Percentiles rank a stretch among this genome's conserved stretches.
Evolutionary conservation across 371 early-diverging fungal species (phyloP).

Genomic region (Spiromyces aspiralis): DNA sequence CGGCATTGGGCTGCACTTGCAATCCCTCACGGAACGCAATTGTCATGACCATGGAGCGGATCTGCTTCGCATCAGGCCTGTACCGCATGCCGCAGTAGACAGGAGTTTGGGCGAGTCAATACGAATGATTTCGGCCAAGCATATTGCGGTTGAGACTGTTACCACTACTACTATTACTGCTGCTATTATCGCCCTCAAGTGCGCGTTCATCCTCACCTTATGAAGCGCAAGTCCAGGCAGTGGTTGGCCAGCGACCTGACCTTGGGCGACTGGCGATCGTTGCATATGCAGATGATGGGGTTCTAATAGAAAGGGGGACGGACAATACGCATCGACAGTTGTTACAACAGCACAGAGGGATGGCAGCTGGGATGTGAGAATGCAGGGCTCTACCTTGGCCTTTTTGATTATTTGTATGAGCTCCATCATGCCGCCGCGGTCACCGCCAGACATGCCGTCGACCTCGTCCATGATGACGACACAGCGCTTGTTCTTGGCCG

Average conservation of each 20-base stretch:
- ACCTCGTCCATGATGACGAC: constrained; percentile 99
- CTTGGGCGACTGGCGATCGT: constrained; percentile 86
- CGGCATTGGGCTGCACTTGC: constrained; percentile 54
- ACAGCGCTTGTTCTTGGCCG: too few species aligned
- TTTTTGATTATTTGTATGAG: constrained; percentile 84
- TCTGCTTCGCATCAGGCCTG: constrained; percentile 46
- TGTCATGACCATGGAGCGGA: constrained; percentile 57
- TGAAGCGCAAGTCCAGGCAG: constrained; percentile 81
- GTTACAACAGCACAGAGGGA: constrained; percentile 1
- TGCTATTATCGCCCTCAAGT: too few species aligned
- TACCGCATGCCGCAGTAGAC: too few species aligned
- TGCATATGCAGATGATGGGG: constrained; percentile 99
- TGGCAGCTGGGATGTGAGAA: constrained; percentile 21
- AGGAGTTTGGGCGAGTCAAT: too few species aligned
- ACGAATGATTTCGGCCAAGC: too few species aligned
- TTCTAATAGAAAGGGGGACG: constrained; percentile 24
- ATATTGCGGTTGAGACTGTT: too few species aligned
- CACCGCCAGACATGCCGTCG: constrained; percentile 98
- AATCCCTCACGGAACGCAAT: constrained; percentile 76
- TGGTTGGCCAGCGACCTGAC: constrained; percentile 76
- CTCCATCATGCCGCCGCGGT: constrained; percentile 94
- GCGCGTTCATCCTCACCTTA: background rate
- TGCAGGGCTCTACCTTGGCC: constrained; percentile 34
- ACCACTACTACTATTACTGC: too few species aligned
- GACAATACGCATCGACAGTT: background rate